Percentiles rank a stretch among this genome's conserved stretches.
These are phyloP conservation scores for Sphagnum contortum DNA, from an alignment of 225 moss, liverwort and hornwort species.

Conservation along the genomic window DNA sequence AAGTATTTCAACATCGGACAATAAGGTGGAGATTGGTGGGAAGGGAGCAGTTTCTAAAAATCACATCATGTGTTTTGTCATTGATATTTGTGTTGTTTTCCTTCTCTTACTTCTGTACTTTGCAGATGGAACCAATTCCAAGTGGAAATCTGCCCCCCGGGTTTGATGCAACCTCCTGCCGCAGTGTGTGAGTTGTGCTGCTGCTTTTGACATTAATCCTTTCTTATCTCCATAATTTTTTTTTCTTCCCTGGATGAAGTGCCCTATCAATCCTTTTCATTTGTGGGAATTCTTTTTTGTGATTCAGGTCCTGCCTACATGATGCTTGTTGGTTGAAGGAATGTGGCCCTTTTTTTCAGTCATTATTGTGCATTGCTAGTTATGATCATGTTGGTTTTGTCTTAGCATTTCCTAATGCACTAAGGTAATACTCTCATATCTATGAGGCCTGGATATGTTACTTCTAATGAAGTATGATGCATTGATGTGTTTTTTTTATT, in stretches of 20 bases:
- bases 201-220: slow-evolving; percentile 7
- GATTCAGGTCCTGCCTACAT: background rate
- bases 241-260: slow-evolving; percentile 3
- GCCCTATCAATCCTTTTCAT: slow-evolving; percentile 7
- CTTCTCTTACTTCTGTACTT: background rate
- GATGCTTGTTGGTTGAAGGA: background rate
- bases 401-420: background rate
- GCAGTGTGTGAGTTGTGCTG: slow-evolving; percentile 23
- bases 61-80: too few species aligned
- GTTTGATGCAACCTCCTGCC: slow-evolving; percentile 30
- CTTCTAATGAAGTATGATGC: too few species aligned
- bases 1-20: too few species aligned
- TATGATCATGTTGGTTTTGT: background rate
- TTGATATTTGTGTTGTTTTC: too few species aligned
- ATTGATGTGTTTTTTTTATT: too few species aligned
- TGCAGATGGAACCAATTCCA: slow-evolving; percentile 27
- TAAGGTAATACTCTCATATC: too few species aligned
- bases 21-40: too few species aligned
- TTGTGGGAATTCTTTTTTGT: slow-evolving; percentile 3
- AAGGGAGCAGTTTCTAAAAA: too few species aligned
- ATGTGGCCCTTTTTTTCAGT: too few species aligned
- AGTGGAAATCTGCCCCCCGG: slow-evolving; percentile 28
- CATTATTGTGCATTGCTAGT: too few species aligned
- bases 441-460: too few species aligned
- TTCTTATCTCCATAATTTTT: slow-evolving; percentile 2